phyloP scores from a whole-genome alignment of 1,284 basidiomycete species.

The Taiwanofungus camphoratus region DNA sequence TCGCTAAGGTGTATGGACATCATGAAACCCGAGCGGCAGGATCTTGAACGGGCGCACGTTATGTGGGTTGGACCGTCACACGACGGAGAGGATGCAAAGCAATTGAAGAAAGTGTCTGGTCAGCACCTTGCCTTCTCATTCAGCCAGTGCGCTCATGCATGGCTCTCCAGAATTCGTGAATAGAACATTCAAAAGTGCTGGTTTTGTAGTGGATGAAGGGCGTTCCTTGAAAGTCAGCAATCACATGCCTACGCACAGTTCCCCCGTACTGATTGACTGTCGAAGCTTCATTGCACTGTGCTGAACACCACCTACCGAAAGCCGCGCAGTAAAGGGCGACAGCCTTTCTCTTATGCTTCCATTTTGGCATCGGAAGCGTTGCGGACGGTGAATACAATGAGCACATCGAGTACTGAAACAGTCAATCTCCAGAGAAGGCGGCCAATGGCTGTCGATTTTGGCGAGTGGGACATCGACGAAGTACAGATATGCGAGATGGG shows the following conservation, averaged over 20 bases:
- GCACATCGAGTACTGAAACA: not conserved
- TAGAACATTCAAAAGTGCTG: slow-evolving; percentile 41
- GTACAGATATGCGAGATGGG: slow-evolving; percentile 60
- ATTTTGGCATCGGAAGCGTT: slow-evolving; percentile 33
- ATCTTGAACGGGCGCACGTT: slow-evolving; percentile 44
- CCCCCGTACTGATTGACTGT: not conserved
- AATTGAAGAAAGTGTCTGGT: slow-evolving; percentile 39
- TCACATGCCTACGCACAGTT: not conserved
- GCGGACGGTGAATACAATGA: slow-evolving; percentile 10
- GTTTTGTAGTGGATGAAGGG: slow-evolving; percentile 35
- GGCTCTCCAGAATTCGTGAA: slow-evolving; percentile 37
- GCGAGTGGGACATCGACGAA: slow-evolving; percentile 41
- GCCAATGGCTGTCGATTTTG: slow-evolving; percentile 35
- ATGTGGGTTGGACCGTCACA: slow-evolving; percentile 48
- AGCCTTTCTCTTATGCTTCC: slow-evolving; percentile 45
- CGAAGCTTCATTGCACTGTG: slow-evolving; percentile 64
- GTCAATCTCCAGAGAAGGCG: slow-evolving; percentile 5
- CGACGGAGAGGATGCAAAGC: slow-evolving; percentile 20
- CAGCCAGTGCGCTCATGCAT: not conserved
- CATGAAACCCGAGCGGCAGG: slow-evolving; percentile 39
- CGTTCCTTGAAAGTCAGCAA: slow-evolving; percentile 54
- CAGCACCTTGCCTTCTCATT: not conserved
- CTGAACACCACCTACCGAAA: slow-evolving; percentile 56
- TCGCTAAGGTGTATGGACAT: slow-evolving; percentile 46
- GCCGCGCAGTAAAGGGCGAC: slow-evolving; percentile 24